Base-by-base conservation (phyloP, 179 eudicot genomes). In the Beta corolliflora region DNA sequence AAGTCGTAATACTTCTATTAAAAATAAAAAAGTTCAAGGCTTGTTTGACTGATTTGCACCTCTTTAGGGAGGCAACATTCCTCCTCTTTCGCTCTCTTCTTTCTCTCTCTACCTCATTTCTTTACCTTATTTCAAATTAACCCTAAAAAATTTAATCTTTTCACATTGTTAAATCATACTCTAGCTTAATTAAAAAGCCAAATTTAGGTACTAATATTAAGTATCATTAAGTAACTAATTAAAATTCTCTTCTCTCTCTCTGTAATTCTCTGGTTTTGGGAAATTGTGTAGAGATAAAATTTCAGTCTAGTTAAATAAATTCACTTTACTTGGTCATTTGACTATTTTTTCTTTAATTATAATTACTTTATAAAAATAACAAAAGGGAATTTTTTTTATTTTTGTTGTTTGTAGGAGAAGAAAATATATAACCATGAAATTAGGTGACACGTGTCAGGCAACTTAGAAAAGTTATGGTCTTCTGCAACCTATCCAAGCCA, bases 1-100 rank as follows among this genome's bases (percentile, higher is more conserved):
- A 67, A 36, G 41, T 36, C 41, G 41, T 36, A 36, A 36, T 36
- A 36, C 41, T 70, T 18, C 18, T 25, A 25, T 41, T 41, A 68
- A 36, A 68, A 41, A 12, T 4, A 69, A 44, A 16, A 50, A 73
- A 69, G 23, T n/a, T 23, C 15, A 7, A 71, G 36, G 50, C 52
- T 48, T 48, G 73, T 81, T 83, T 81, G 88, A 88, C 82, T 80
- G 83, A 72, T 71, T 44, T 85, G 89, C 86, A 85, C 81, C 86
- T 67, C 84, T 75, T 64, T 71, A 16, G 58, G 85, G 86, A 81
- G 83, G 83, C 87, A 88, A 71, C 74, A 72, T 4, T 78, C 71
- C 78, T 9, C 48, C 11, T 69, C 77, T 79, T 31, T 78, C 78
- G 68, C 78, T 70, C 63, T 29, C 78, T 31, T 41, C 53, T 58